Base-by-base conservation (phyloP, 1,139 yeast genomes). In the Saccharomyces pastorianus region DNA sequence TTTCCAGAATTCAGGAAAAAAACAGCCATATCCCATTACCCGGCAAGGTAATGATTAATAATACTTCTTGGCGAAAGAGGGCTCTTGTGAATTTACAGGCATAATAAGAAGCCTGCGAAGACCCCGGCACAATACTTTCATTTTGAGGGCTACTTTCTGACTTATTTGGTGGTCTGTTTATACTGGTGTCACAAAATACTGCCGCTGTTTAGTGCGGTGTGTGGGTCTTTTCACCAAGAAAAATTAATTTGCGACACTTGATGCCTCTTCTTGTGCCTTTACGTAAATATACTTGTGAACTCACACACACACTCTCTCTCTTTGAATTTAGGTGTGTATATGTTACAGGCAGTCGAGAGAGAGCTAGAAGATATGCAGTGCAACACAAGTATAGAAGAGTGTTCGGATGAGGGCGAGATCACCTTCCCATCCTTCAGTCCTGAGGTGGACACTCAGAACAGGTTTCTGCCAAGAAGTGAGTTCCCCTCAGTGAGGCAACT, bases 401-500 rank as follows among this genome's bases (percentile, higher is more conserved):
- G 32, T 17, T 34, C n/a, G 13, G 27, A 44, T 5, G 29, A 44
- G 11, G 28, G 8, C 28, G 29, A 48, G n/a, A 34, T 31, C 7
- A 26, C 31, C 3, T 20, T 48, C 14, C 50, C 50, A 20, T 29
- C 25, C 23, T 31, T n/a, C 13, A 48, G 50, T 47, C 49, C 49
- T 4, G 34, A 29, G 13, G 28, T 27, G 25, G 34, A 42, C 8
- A 13, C 44, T 6, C 32, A 48, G 11, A 20, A 31, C 32, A 31
- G 51, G 32, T 53, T 57, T 42, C n/a, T 56, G 42, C 61, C 64
- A 7, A 59, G 59, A 6, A 53, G 52, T 8, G 55, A 55, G 48
- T 34, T 60, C 9, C 58, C 65, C 11, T 59, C 60, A 1, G 56
- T 70, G 14, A 59, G 72, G 42, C 68, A 68, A 50, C 48, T 67